phyloP scores from a whole-genome alignment of 164 flowering plant genomes.

The Vitis riparia region DNA sequence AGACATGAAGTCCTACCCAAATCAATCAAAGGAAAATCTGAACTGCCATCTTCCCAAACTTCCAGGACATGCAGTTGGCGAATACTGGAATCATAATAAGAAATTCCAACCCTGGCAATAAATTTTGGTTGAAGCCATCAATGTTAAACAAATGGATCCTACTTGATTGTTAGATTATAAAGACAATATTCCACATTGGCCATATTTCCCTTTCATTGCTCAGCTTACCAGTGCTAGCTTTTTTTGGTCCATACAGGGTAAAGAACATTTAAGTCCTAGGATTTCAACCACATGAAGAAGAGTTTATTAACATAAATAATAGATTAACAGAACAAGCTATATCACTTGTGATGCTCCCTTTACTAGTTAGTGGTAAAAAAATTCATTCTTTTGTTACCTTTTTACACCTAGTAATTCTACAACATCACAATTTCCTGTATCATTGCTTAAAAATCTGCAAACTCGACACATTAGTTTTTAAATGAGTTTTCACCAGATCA shows the following conservation, averaged over 20 bases:
- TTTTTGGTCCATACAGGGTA: too few species aligned
- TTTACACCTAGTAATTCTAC: neutral
- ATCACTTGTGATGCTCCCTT: neutral
- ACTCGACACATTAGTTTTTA: neutral
- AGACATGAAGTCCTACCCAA: conserved; percentile 47
- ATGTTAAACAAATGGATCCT: neutral
- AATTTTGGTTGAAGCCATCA: conserved; percentile 2
- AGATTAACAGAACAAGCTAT: neutral
- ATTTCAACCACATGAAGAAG: neutral
- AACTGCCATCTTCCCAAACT: conserved; percentile 83
- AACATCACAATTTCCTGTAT: neutral
- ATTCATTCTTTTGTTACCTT: neutral
- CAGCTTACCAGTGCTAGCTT: too few species aligned
- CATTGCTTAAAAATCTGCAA: neutral
- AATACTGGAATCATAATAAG: conserved; percentile 75
- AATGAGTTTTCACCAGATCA: neutral
- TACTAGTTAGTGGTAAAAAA: neutral
- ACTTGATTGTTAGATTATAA: neutral
- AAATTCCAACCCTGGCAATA: conserved; percentile 74
- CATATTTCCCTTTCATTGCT: neutral
- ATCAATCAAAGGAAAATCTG: conserved; percentile 73
- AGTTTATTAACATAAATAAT: neutral
- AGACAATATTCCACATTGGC: neutral
- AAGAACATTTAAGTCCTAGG: neutral
- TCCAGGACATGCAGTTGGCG: conserved; percentile 90